Percentiles rank a stretch among this genome's conserved stretches.
Evolutionary conservation across 768 basidiomycete genomes (phyloP).

Genomic region (Leucocoprinus leucothites): DNA sequence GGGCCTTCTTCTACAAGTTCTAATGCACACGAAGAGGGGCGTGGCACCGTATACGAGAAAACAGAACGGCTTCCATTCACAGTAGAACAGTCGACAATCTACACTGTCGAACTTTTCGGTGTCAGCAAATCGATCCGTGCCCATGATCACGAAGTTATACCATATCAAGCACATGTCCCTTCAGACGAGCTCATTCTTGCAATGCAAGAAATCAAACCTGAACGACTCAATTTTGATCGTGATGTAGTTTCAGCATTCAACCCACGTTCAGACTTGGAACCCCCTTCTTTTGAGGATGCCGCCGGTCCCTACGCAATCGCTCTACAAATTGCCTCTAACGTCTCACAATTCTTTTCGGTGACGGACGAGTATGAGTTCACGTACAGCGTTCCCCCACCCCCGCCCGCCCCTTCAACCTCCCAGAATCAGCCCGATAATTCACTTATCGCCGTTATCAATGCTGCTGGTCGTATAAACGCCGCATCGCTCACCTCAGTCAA

Average conservation of each 20-base stretch:
- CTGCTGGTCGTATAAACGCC: slow-evolving; percentile 42
- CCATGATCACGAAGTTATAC: slow-evolving; percentile 59
- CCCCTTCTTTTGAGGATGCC: slow-evolving; percentile 45
- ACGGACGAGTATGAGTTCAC: slow-evolving; percentile 73
- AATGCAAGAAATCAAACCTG: slow-evolving; percentile 41
- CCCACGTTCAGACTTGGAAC: slow-evolving; percentile 35
- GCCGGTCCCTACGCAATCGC: slow-evolving; percentile 67
- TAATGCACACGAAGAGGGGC: slow-evolving; percentile 17
- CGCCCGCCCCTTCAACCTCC: slow-evolving; percentile 13
- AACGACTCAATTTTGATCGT: slow-evolving; percentile 39
- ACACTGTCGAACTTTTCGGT: slow-evolving; percentile 68
- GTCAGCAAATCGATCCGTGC: slow-evolving; percentile 46
- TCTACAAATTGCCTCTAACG: slow-evolving; percentile 62
- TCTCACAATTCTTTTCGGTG: slow-evolving; percentile 66
- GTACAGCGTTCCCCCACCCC: slow-evolving; percentile 36
- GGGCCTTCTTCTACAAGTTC: background rate
- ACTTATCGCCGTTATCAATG: slow-evolving; percentile 43
- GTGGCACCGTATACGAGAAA: slow-evolving; percentile 21
- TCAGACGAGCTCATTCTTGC: slow-evolving; percentile 47
- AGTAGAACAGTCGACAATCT: slow-evolving; percentile 56
- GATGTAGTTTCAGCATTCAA: slow-evolving; percentile 47
- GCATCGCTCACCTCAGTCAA: slow-evolving; percentile 11
- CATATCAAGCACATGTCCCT: slow-evolving; percentile 70
- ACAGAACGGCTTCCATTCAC: slow-evolving; percentile 43
- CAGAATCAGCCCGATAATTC: slow-evolving; percentile 23